These are phyloP conservation scores for Phytophthora melonis DNA, from an alignment of 352 stramenopile genomes.

Conservation along the genomic window DNA sequence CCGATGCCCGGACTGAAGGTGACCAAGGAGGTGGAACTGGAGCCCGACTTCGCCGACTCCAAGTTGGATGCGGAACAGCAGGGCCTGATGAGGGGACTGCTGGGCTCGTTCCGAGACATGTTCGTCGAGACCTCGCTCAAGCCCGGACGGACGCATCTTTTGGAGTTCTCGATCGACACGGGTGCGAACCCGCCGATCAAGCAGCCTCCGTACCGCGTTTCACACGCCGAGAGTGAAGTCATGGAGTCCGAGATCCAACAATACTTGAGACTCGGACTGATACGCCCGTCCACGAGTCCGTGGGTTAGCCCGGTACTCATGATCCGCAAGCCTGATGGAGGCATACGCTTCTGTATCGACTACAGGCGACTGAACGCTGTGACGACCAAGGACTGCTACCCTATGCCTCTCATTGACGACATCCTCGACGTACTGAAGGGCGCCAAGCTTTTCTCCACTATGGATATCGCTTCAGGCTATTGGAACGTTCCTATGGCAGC, in stretches of 20 bases:
- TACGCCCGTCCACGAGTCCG: conserved; percentile 6
- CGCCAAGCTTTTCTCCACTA: conserved; percentile 10
- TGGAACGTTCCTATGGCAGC: conserved; percentile 1
- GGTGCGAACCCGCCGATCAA: conserved; percentile 10
- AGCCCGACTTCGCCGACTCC: background rate
- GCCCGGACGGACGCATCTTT: conserved; percentile 2
- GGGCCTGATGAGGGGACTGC: background rate
- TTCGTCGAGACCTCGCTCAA: conserved; percentile 2
- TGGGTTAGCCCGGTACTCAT: conserved; percentile 9
- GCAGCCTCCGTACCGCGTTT: conserved; percentile 15
- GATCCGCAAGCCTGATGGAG: conserved; percentile 2
- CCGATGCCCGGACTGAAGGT: background rate
- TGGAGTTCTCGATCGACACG: conserved; percentile 8
- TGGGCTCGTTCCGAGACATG: background rate
- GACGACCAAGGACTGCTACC: conserved; percentile 16
- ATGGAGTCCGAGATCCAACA: conserved; percentile 18
- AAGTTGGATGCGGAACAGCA: background rate
- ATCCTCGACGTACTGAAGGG: conserved; percentile 12
- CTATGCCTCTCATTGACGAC: conserved; percentile 19
- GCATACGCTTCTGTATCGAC: conserved; percentile 27
- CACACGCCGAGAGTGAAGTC: conserved; percentile 10
- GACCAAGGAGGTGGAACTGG: too few relatives aligned
- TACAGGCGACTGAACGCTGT: conserved; percentile 15
- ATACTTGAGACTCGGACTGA: conserved; percentile 5
- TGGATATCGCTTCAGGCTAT: conserved; percentile 1